Percentiles rank a stretch among this genome's conserved stretches.
Evolutionary conservation across 1,139 yeast species (phyloP).

Genomic region (Candida tetrigidarum): DNA sequence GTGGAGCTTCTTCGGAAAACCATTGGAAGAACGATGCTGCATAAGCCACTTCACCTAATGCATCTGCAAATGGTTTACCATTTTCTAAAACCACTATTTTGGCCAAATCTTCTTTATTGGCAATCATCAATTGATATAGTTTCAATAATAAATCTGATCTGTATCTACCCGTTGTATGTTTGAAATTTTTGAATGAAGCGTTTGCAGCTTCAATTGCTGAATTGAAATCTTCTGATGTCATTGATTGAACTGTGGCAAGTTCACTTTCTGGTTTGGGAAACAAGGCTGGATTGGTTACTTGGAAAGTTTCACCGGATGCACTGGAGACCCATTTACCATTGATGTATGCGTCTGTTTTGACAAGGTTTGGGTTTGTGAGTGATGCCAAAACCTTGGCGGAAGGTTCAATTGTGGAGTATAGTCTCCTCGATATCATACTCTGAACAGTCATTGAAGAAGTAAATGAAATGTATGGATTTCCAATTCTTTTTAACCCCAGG

Average conservation of each 20-base stretch:
- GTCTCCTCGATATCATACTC: slow-evolving; percentile 13
- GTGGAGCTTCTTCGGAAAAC: slow-evolving; percentile 87
- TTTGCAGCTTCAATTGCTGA: slow-evolving; percentile 44
- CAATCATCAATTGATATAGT: slow-evolving; percentile 59
- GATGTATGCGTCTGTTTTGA: slow-evolving; percentile 44
- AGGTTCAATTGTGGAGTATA: slow-evolving; percentile 18
- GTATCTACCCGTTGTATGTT: slow-evolving; percentile 41
- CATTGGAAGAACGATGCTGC: slow-evolving; percentile 85
- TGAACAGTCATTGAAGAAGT: not conserved
- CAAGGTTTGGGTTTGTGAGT: slow-evolving; percentile 34
- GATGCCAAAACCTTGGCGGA: slow-evolving; percentile 21
- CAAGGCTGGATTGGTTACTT: slow-evolving; percentile 50
- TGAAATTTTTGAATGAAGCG: slow-evolving; percentile 38
- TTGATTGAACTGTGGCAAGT: slow-evolving; percentile 43
- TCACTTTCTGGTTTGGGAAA: slow-evolving; percentile 30
- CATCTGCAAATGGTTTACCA: slow-evolving; percentile 80
- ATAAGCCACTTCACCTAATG: slow-evolving; percentile 74
- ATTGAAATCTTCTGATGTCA: slow-evolving; percentile 37
- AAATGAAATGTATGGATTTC: not conserved
- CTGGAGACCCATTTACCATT: slow-evolving; percentile 49
- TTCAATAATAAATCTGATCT: slow-evolving; percentile 42
- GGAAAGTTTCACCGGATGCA: slow-evolving; percentile 29
- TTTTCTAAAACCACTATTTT: slow-evolving; percentile 76
- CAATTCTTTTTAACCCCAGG: no score
- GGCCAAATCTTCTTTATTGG: slow-evolving; percentile 76